Base-by-base conservation (phyloP, 345 rosid genomes). In the Dimocarpus longan region DNA sequence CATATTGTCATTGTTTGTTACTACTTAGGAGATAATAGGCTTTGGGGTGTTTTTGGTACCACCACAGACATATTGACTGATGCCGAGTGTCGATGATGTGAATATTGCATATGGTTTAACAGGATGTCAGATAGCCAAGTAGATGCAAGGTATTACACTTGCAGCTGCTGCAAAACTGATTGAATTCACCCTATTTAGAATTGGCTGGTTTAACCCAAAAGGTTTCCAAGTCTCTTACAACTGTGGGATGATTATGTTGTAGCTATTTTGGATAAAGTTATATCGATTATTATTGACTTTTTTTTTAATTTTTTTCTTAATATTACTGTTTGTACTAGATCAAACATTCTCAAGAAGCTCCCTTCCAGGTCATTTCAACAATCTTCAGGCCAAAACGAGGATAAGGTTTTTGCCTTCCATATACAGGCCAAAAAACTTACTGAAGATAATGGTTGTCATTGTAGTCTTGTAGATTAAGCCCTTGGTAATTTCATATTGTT, bases 1-100 rank as follows among this genome's bases (percentile, higher is more conserved):
- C 24, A 73, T 60, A 15, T 59, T 48, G 15, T 21, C 43, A 13
- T 71, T 48, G 65, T 37, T 19, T 72, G 28, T 19, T 56, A 28
- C 50, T 73, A 8, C 28, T 46, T 73, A 37, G 6, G 52, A 73
- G 28, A 28, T 28, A 50, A 10, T 44, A 16, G 59, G 59, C 69
- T 16, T 26, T 48, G 24, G 32, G 26, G 43, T 26, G 22, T 59
- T 42, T 37, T 74, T 12, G 68, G 54, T 62, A 5, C 54, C 67
- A 22, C 54, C 67, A 22, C 19, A 40, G 24, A 42, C 32, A 60
- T 37, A 10, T 60, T 19, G 42, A 7, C 10, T 56, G 8, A 3
- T 54, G 66, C 65, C 48, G 59, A 42, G 24, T 63, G 32, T 40
- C 16, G 39, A 40, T 72, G 66, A 57, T 72, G 28, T 43, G 77